Evolutionary conservation across 441 rosid genomes (phyloP).

Genomic region (Jatropha podagrica): DNA sequence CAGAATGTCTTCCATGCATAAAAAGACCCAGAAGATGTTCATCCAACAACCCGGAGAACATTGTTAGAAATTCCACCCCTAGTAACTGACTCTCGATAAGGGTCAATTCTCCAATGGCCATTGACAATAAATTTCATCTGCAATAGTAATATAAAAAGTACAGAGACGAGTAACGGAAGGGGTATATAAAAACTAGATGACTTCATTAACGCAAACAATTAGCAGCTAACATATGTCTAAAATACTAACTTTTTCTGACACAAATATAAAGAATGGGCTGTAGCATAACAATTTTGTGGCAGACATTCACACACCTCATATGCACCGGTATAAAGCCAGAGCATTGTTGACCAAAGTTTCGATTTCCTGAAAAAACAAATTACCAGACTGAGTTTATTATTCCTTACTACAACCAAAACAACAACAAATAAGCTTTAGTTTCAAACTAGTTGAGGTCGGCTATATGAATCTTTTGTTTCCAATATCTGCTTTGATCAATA

Average conservation of each 20-base stretch:
- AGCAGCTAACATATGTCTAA: background rate
- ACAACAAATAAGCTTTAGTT: too few species aligned
- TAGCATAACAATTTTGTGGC: background rate
- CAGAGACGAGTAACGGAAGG: background rate
- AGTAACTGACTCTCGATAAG: conserved; percentile 52
- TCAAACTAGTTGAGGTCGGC: too few species aligned
- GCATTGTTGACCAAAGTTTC: conserved; percentile 60
- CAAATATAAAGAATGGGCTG: background rate
- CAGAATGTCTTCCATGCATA: conserved; percentile 13
- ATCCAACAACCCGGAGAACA: conserved; percentile 57
- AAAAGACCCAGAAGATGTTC: conserved; percentile 5
- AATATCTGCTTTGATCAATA: too few species aligned
- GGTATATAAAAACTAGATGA: background rate
- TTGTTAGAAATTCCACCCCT: conserved; percentile 65
- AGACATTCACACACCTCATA: conserved; percentile 54
- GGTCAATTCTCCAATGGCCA: conserved; percentile 73
- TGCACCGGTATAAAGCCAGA: conserved; percentile 89
- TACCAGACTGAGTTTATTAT: conserved; percentile 15
- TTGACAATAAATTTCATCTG: conserved; percentile 84
- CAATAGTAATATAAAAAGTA: conserved; percentile 12
- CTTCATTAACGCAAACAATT: background rate
- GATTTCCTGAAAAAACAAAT: conserved; percentile 51
- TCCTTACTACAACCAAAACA: background rate
- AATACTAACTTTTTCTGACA: background rate
- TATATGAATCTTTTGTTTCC: too few species aligned